A percentile compares a stretch with the other conserved stretches of the same genome.
These are phyloP conservation scores for Nicotiana otophora DNA, from an alignment of 257 asterid species.

Conservation along the genomic window DNA sequence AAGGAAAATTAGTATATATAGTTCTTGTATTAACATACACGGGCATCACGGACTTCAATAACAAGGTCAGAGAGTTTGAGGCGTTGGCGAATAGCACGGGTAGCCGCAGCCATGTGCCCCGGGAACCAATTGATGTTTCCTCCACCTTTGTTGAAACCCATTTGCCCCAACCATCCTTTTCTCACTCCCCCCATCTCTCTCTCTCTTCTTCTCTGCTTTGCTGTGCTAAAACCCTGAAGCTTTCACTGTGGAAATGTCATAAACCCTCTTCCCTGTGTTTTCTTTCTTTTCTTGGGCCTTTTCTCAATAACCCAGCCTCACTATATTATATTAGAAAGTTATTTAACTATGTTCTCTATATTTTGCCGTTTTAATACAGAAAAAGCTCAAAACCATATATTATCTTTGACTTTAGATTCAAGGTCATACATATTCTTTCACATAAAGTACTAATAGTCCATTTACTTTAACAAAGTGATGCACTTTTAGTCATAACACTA, in stretches of 20 bases:
- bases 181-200: constrained; percentile 28
- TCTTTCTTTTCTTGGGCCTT: neutral
- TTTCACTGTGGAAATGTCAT: neutral
- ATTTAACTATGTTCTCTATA: no score
- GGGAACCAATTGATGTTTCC: constrained; percentile 75
- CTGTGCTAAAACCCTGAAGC: neutral
- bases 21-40: constrained; percentile 31
- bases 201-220: neutral
- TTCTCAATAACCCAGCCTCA: neutral
- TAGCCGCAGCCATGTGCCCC: constrained; percentile 99
- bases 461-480: no score
- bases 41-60: constrained; percentile 94
- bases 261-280: neutral
- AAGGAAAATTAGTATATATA: no score
- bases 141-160: constrained; percentile 51
- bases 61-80: constrained; percentile 77
- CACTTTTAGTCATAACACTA: no score
- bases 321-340: no score
- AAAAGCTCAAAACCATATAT: no score
- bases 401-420: no score
- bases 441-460: no score
- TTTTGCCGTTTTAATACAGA: no score
- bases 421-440: no score
- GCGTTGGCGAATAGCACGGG: constrained; percentile 90
- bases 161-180: constrained; percentile 47